Base-by-base conservation (phyloP, 139 green algal genomes). In the Microglena sp. region DNA sequence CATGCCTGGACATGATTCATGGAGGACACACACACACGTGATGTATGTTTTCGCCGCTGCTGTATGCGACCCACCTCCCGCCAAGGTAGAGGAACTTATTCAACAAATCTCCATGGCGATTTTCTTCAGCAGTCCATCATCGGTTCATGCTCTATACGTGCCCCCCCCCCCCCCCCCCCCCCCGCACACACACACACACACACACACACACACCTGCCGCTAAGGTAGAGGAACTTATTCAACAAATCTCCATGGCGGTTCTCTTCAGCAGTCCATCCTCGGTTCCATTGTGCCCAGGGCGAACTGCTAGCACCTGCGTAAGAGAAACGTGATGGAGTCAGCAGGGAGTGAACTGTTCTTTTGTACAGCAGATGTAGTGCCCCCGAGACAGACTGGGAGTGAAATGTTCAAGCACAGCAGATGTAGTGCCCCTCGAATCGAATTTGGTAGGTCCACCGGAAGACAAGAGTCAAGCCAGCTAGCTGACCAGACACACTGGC, bases 281-380 rank as follows among this genome's bases (percentile, higher is more conserved):
- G 69, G 1, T 63, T 96, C 84, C 86, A 95, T 33, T 60, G 60
- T 26, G 77, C 93, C 91, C 92, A 99, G 36, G 89, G 76, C 1
- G 18, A 6, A 3, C 18, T 5, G 27, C 36, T 56, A 4, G 60
- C 60, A 3, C 60, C 60, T 27, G 60, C 15, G 11, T 50, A n/a
- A n/a, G n/a, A n/a, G n/a, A n/a, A n/a, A n/a, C n/a, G n/a, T n/a
- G n/a, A n/a, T n/a, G n/a, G n/a, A n/a, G n/a, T n/a, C n/a, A n/a
- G n/a, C n/a, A n/a, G n/a, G n/a, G n/a, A n/a, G n/a, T n/a, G n/a
- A n/a, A n/a, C n/a, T n/a, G n/a, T n/a, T n/a, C n/a, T n/a, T n/a
- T n/a, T n/a, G n/a, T n/a, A n/a, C n/a, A n/a, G n/a, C n/a, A n/a
- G n/a, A n/a, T n/a, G n/a, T n/a, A n/a, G n/a, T n/a, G n/a, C n/a